These are phyloP conservation scores for Penicillium salamii DNA, from an alignment of 495 filamentous ascomycete species.

Conservation along the genomic window DNA sequence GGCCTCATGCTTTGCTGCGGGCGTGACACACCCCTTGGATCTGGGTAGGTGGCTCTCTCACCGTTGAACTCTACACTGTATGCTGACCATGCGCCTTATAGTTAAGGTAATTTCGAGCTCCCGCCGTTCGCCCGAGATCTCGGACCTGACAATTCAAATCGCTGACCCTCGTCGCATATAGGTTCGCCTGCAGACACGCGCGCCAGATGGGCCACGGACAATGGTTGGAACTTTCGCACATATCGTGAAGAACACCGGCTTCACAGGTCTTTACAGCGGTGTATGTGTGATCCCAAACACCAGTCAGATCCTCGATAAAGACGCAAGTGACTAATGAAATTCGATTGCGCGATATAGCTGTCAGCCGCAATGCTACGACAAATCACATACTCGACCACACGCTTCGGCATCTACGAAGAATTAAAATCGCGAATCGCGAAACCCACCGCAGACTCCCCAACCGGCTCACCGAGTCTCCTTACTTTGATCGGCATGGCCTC, in stretches of 20 bases:
- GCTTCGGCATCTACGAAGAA: constrained; percentile 93
- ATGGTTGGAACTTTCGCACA: constrained; percentile 83
- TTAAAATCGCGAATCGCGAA: constrained; percentile 68
- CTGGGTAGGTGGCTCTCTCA: constrained; percentile 52
- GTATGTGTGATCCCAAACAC: constrained; percentile 40
- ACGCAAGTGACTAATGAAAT: constrained; percentile 13
- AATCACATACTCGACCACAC: constrained; percentile 85
- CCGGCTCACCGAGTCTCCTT: constrained; percentile 55
- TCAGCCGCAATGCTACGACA: constrained; percentile 91
- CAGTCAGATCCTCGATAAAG: not conserved
- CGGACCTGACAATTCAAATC: constrained; percentile 12
- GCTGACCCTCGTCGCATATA: constrained; percentile 28
- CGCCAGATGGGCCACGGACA: constrained; percentile 59
- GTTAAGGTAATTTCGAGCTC: constrained; percentile 48
- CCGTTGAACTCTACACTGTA: no score
- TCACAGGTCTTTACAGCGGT: constrained; percentile 78
- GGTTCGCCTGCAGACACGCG: constrained; percentile 87
- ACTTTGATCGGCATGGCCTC: constrained; percentile 77
- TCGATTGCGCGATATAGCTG: constrained; percentile 49
- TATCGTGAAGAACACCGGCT: constrained; percentile 63
- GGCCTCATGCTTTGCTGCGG: constrained; percentile 84
- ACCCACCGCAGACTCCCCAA: constrained; percentile 25
- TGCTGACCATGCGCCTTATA: constrained; percentile 21
- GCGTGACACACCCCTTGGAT: constrained; percentile 88
- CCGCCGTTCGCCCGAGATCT: constrained; percentile 9